phyloP scores from a whole-genome alignment of 164 flowering plant genomes.

The Cinnamomum micranthum region DNA sequence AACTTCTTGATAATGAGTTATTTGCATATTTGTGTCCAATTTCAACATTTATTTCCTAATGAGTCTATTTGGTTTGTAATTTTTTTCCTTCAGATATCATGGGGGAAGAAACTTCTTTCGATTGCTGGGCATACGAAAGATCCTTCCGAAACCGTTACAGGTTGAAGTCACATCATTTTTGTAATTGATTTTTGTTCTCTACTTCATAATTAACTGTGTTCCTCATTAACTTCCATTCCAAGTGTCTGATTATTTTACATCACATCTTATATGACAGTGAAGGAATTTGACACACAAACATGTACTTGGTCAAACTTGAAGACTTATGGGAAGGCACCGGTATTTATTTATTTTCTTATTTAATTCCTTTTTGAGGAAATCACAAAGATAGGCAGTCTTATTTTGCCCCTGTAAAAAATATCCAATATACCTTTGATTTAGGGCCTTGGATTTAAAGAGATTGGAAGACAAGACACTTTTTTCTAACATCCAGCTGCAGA shows the following conservation, averaged over 20 bases:
- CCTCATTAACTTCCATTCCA: no score
- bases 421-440: no score
- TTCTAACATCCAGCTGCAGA: no score
- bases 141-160: slow-evolving; percentile 86
- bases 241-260: no score
- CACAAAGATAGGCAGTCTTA: neutral
- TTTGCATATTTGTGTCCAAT: neutral
- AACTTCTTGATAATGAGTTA: neutral
- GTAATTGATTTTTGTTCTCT: neutral
- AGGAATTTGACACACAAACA: slow-evolving; percentile 74
- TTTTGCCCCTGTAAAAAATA: no score
- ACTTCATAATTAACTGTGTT: neutral
- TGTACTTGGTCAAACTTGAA: slow-evolving; percentile 75
- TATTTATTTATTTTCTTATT: slow-evolving; percentile 20
- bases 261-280: slow-evolving; percentile 53
- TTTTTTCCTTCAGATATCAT: slow-evolving; percentile 57
- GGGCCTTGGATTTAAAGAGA: no score
- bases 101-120: slow-evolving; percentile 92
- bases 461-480: no score
- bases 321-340: slow-evolving; percentile 97
- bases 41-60: neutral
- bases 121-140: slow-evolving; percentile 95
- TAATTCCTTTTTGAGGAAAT: neutral
- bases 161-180: slow-evolving; percentile 22
- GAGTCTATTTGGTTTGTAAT: neutral